Base-by-base conservation (phyloP, 768 basidiomycete species). In the Leccinum rimulosum region DNA sequence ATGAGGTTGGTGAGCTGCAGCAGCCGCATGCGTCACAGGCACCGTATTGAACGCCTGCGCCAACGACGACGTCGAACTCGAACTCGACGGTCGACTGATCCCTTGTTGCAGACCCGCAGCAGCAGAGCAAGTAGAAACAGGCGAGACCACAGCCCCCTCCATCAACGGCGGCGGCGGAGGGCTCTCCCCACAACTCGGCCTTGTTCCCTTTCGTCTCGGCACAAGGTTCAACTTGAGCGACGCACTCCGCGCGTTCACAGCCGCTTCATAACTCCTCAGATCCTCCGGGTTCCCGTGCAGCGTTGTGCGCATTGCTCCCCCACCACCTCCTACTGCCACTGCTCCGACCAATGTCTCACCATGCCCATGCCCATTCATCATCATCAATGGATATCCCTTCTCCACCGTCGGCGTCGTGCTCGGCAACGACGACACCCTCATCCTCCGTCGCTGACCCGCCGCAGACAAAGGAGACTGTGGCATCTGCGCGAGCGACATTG, bases 241-340 rank as follows among this genome's bases (percentile, higher is more conserved):
- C 22, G 87, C 78, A 67, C 81, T 85, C 54, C 87, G 77, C 33
- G 89, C 88, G 55, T 89, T 72, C 15, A 91, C 84, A 4, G 90
- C 90, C 45, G 87, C 87, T 67, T 90, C 87, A 58, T 92, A 92
- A 57, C 82, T 82, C 59, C 80, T 76, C 61, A 92, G 62, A 64
- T 91, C 89, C 14, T 92, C 89, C 47, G 76, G 67, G 40, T 76
- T 75, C 7, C 68, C 79, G 54, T 82, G 79, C 47, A 77, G 55
- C 30, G 79, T 80, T 55, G 76, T 74, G 19, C 78, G 74, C 70
- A 72, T 68, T 45, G 70, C 1, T 4, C 30, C 51, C 22, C 30
- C 77, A 61, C 70, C 66, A 57, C 48, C 56, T 19, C 55, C 63
- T 58, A 57, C 60, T 38, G 15, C 8, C 38, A 17, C 17, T 17